Evolutionary conservation across 345 rosid genomes (phyloP), one percentile per base, ranked within the genome.

Genomic region (Bruguiera parviflora): DNA sequence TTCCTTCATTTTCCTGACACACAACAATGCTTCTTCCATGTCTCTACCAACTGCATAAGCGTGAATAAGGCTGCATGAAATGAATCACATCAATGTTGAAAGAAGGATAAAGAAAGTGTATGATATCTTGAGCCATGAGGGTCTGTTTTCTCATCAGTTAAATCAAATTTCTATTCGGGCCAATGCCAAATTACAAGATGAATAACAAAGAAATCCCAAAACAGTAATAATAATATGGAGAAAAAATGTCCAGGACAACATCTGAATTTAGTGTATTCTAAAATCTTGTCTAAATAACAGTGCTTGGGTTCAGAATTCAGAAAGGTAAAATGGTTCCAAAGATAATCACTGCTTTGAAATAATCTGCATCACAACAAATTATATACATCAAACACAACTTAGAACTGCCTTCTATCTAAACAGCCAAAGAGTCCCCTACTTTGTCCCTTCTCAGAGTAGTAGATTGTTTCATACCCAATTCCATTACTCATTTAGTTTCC

Each of bases 41-140:
- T 95, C 96, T 87, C 96, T 83, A 78, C 97, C 97, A 78, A 92
- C 96, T 83, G 97, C 89, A 81, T 92, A 95, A 65, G 96, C 97
- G 84, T 89, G 92, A 83, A 95, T 84, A 85, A 95, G 97, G 91
- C 99, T 95, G 97, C 96, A 89, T 76, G 73, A 82, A 85, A 84
- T 79, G 71, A 80, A 81, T 78, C 64, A 78, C 58, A 78, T 82
- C 68, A 88, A 80, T 69, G 56, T 67, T 65, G 65, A 69, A 57
- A 58, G 49, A 58, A 65, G 60, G 24, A 65, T 27, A 63, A 27
- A 31, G 24, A 60, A 65, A 25, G n/a, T 64, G 52, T 32, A 63
- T 56, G 31, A 56, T 32, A 35, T 27, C 51, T 61, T 60, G 51
- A 66, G 66, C 66, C n/a, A 19, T 21, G 60, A 60, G 65, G 62